Base-by-base conservation (phyloP, 148 eudicot species). In the Cornus controversa region DNA sequence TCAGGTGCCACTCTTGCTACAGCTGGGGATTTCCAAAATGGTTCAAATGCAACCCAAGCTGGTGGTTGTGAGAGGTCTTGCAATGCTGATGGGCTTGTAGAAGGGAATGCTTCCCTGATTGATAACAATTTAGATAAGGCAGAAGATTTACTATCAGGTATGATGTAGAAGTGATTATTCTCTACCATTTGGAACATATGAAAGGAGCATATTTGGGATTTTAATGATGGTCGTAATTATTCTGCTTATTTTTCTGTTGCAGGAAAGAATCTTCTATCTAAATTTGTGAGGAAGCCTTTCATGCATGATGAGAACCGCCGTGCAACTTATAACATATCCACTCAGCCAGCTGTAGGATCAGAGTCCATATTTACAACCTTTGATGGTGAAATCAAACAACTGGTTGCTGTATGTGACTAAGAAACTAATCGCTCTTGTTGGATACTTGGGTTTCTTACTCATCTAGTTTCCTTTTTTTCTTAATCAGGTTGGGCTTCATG, bases 341-440 rank as follows among this genome's bases (percentile, higher is more conserved):
- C 40, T 74, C 80, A 79, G 40, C 84, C 85, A 14, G 83, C 69
- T 31, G 83, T 71, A 34, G 70, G 66, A 47, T 74, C 91, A 15
- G 91, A 88, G 22, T 90, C 92, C 2, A 66, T 86, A 66, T 86
- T 91, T 74, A 63, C 89, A 14, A 89, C 93, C 58, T 92, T 91
- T 77, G 97, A 92, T 29, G 86, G 82, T 37, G 98, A 92, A 82
- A 88, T 75, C 84, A 92, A 92, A 90, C 93, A 91, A 78, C 87
- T 94, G 66, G 82, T 94, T 80, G 83, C 98, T 69, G 98, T 94
- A 89, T 67, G 97, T 86, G 54, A 54, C 34, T 63, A 0, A 31
- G 22, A 74, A 40, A 66, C 69, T 80, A 16, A 28, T 47, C 25
- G 16, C 29, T 62, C 53, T 31, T 34, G 18, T 64, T 20, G 37